Conservation (phyloP, 1,284 basidiomycete species). For the Cutaneotrichosporon sp. region DNA sequence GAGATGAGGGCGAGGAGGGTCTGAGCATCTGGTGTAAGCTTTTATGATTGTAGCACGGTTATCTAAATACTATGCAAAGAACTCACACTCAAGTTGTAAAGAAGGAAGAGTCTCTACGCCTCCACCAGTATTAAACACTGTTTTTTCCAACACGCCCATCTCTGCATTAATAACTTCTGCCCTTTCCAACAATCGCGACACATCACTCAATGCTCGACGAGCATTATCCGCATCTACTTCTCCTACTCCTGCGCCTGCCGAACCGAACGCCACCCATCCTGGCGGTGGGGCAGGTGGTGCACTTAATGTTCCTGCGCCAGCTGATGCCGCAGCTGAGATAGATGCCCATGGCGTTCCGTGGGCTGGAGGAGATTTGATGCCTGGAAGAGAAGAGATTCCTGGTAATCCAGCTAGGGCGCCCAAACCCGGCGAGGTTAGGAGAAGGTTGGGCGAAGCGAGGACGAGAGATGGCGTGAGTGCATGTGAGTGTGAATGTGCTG, state of each 20-base stretch:
- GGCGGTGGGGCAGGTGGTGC: not conserved
- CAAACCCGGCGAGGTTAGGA: not conserved
- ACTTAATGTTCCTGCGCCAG: not conserved
- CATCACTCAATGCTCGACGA: constrained; percentile 19
- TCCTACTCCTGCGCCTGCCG: not conserved
- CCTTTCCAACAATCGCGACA: constrained; percentile 17
- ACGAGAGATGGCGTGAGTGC: not conserved
- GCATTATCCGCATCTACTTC: constrained; percentile 21
- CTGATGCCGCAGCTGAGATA: not conserved
- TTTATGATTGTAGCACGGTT: too few species aligned
- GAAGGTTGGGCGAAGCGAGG: not conserved
- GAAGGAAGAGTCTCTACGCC: not conserved
- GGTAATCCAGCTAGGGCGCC: constrained; percentile 8
- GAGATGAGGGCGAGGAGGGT: constrained; percentile 28
- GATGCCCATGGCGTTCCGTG: constrained; percentile 4
- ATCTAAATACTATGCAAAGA: too few species aligned
- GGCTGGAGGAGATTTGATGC: not conserved
- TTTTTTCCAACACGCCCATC: constrained; percentile 9
- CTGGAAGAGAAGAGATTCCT: constrained; percentile 1
- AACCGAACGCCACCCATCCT: constrained; percentile 1
- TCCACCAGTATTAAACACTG: constrained; percentile 11
- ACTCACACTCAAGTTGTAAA: constrained; percentile 27
- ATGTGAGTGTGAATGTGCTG: not conserved
- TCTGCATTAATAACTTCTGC: constrained; percentile 20
- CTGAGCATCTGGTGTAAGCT: constrained; percentile 22